Conservation (phyloP, 1,284 basidiomycete genomes). For the Cutaneotrichosporon mucoides region DNA sequence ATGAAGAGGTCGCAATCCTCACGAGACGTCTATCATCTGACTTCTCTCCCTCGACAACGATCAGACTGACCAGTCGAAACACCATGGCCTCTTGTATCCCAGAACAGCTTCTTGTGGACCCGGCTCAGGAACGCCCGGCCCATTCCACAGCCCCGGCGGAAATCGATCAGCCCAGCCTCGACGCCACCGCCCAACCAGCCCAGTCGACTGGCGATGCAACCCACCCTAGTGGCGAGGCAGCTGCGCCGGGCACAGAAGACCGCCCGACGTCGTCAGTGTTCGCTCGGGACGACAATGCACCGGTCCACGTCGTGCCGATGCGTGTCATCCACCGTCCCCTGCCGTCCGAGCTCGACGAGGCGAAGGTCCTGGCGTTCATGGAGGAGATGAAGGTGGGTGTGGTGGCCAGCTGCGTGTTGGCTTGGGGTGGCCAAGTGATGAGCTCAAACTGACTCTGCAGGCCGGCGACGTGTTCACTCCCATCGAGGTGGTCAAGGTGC, state of each 20-base stretch:
- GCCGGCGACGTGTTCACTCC: constrained; percentile 49
- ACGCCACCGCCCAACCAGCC: neutral
- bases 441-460: constrained; percentile 20
- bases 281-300: constrained; percentile 25
- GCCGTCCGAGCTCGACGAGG: constrained; percentile 47
- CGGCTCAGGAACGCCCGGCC: neutral
- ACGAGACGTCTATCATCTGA: no score
- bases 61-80: neutral
- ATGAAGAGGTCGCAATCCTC: no score
- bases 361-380: constrained; percentile 48
- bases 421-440: neutral
- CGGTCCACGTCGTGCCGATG: constrained; percentile 47
- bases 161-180: neutral
- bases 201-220: neutral
- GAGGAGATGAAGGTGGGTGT: constrained; percentile 45
- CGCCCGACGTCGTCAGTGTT: constrained; percentile 32
- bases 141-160: no score
- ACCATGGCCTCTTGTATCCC: neutral
- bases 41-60: no score
- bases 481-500: constrained; percentile 48
- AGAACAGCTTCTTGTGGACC: neutral
- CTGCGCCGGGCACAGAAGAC: neutral
- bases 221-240: neutral
- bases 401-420: neutral
- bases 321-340: constrained; percentile 47